Evolutionary conservation across 1,284 basidiomycete genomes (phyloP), one percentile per base, ranked within the genome.

Genomic region (Fomitopsis pinicola): DNA sequence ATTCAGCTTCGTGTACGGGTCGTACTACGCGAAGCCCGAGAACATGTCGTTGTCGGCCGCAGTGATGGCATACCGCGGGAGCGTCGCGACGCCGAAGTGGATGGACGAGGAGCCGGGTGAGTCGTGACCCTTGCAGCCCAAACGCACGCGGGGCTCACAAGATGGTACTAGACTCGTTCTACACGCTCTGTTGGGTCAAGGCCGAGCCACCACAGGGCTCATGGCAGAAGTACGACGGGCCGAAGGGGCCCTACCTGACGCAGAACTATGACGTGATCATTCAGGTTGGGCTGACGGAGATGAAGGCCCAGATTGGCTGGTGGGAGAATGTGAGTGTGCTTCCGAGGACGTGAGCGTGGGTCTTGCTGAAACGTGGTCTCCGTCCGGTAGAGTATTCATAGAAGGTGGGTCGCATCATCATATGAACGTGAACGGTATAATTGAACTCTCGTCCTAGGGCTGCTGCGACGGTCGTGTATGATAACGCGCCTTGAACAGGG

Each of bases 251-350:
- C 4, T 79, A 73, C 57, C 84, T 77, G 62, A 67, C 69, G 45
- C 75, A 78, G 36, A 67, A 73, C n/a, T 83, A 76, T 64, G 76
- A 80, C 19, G 71, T 85, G 56, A 73, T 85, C 33, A 70, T 85
- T 48, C 71, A 76, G 38, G 81, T 82, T 59, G 84, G 83, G 3
- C 66, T 79, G 40, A 79, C 79, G 0, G 80, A 81, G 61, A 54
- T 81, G 8, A 72, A 76, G 53, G 78, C 80, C 0, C 75, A 79
- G 59, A 73, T 81, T 19, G 64, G 69, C 14, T 85, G 83, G 83
- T 66, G 55, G 30, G 75, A 81, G 54, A 62, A 75, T 9, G 74
- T 75, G 44, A 63, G 72, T 68, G 38, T 48, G 14, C 38, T 40
- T 40, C 38, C 12, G 38, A 12, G 6, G 3, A 8, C 30, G 30